Percentiles rank a stretch among this genome's conserved stretches.
These are phyloP conservation scores for Penicillium sp. DNA, from an alignment of 2,329 filamentous ascomycete species.

Conservation along the genomic window DNA sequence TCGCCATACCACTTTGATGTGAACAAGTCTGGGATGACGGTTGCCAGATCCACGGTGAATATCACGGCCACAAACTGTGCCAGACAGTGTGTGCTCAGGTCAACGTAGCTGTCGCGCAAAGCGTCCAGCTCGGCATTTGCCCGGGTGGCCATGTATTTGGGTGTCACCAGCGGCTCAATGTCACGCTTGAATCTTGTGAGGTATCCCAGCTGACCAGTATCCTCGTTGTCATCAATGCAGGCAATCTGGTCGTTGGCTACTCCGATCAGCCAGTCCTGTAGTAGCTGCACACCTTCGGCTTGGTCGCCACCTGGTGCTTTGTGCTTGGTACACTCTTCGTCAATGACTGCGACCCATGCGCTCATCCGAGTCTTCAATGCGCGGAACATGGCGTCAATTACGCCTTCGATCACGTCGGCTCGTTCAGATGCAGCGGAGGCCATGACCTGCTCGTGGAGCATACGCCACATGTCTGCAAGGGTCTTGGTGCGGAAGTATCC, in stretches of 20 bases:
- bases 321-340: slow-evolving; percentile 77
- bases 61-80: slow-evolving; percentile 81
- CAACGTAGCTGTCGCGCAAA: slow-evolving; percentile 88
- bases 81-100: slow-evolving; percentile 91
- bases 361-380: slow-evolving; percentile 79
- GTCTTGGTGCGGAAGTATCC: slow-evolving; percentile 91
- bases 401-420: slow-evolving; percentile 87
- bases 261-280: slow-evolving; percentile 89
- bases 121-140: slow-evolving; percentile 69
- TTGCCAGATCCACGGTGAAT: slow-evolving; percentile 83
- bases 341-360: slow-evolving; percentile 82
- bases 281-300: slow-evolving; percentile 67
- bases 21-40: slow-evolving; percentile 85
- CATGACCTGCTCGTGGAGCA: slow-evolving; percentile 88
- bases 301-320: slow-evolving; percentile 51
- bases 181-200: slow-evolving; percentile 82
- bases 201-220: slow-evolving; percentile 76
- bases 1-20: slow-evolving; percentile 83
- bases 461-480: slow-evolving; percentile 91
- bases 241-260: slow-evolving; percentile 98
- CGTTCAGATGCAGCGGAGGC: slow-evolving; percentile 82
- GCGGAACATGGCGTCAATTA: slow-evolving; percentile 93
- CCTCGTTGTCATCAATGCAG: slow-evolving; percentile 84
- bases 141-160: slow-evolving; percentile 71
- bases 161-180: slow-evolving; percentile 75